Percentiles rank a stretch among this genome's conserved stretches.
phyloP scores from a whole-genome alignment of 306 rosid species.

The Glycine latifolia region DNA sequence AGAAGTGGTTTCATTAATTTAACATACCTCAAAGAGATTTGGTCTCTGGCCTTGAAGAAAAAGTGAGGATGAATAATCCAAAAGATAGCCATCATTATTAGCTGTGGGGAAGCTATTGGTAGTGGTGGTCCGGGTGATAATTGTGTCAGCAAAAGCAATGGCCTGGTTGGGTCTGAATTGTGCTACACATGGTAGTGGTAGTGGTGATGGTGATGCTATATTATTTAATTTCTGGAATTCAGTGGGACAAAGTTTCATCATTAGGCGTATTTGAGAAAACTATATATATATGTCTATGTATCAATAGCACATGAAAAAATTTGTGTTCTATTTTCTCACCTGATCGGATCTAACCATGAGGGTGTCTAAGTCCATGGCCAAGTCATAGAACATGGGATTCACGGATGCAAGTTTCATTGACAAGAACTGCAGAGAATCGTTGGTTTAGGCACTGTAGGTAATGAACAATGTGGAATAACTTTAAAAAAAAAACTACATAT shows the following conservation, averaged over 20 bases:
- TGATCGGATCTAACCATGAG: slow-evolving; percentile 64
- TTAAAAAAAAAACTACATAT: background rate
- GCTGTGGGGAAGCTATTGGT: slow-evolving; percentile 33
- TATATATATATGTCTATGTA: background rate
- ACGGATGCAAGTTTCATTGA: slow-evolving; percentile 91
- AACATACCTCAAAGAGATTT: slow-evolving; percentile 57
- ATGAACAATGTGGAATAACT: background rate
- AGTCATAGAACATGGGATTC: slow-evolving; percentile 71
- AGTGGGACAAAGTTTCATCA: slow-evolving; percentile 32
- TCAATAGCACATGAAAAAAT: slow-evolving; percentile 4
- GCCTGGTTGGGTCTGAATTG: slow-evolving; percentile 61
- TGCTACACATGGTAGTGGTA: slow-evolving; percentile 48
- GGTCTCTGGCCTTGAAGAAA: slow-evolving; percentile 62
- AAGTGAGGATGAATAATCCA: slow-evolving; percentile 55
- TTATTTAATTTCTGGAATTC: slow-evolving; percentile 50
- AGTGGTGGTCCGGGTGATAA: background rate
- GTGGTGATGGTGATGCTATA: slow-evolving; percentile 47
- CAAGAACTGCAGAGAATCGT: slow-evolving; percentile 67
- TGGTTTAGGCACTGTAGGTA: slow-evolving; percentile 9
- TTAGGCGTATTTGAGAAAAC: background rate
- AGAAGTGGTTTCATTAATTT: background rate
- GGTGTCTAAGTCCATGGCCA: slow-evolving; percentile 71
- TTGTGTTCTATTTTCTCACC: slow-evolving; percentile 50
- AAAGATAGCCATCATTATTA: slow-evolving; percentile 53
- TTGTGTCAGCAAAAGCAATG: slow-evolving; percentile 59